Evolutionary conservation across 2,329 filamentous ascomycete genomes (phyloP), one percentile per base, ranked within the genome.

Genomic region (Helotiales sp.): DNA sequence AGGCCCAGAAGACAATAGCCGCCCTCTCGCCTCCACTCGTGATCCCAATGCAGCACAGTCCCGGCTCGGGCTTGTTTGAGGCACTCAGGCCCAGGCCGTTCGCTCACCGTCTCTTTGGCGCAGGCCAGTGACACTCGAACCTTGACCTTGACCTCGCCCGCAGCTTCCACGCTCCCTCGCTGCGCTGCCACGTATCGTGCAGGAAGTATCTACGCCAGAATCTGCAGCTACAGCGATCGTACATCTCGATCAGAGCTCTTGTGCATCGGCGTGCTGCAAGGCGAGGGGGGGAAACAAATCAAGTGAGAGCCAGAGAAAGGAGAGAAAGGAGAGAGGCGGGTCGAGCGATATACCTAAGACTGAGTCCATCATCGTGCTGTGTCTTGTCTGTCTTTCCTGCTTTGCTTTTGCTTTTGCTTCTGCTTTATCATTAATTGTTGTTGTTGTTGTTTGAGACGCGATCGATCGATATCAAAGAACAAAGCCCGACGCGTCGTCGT

Each of bases 111-210:
- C 50, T 64, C 55, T 28, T 63, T 24, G 45, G 60, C 5, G 52
- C 61, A 52, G 43, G 17, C 40, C 17, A 45, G 40, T 43, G 5
- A 13, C 15, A n/a, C n/a, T n/a, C n/a, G n/a, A n/a, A n/a, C n/a
- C n/a, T n/a, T n/a, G n/a, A n/a, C n/a, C n/a, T n/a, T n/a, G n/a
- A n/a, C n/a, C n/a, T n/a, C n/a, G n/a, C n/a, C n/a, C n/a, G n/a
- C n/a, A n/a, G n/a, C 30, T 59, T 37, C 22, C 55, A 10, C 30
- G n/a, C 58, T 47, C 58, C 15, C 32, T 55, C 54, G 47, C 26
- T 50, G 73, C 69, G 73, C 70, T 74, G 74, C 72, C 73, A 75
- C 74, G 74, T 75, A 72, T 69, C 67, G 63, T 72, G 72, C 72
- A 72, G 68, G 49, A 67, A 34, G 34, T 64, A 67, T 69, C 61